Evolutionary conservation across 1,284 basidiomycete genomes (phyloP), one percentile per base, ranked within the genome.

Genomic region (Irpex lacteus): DNA sequence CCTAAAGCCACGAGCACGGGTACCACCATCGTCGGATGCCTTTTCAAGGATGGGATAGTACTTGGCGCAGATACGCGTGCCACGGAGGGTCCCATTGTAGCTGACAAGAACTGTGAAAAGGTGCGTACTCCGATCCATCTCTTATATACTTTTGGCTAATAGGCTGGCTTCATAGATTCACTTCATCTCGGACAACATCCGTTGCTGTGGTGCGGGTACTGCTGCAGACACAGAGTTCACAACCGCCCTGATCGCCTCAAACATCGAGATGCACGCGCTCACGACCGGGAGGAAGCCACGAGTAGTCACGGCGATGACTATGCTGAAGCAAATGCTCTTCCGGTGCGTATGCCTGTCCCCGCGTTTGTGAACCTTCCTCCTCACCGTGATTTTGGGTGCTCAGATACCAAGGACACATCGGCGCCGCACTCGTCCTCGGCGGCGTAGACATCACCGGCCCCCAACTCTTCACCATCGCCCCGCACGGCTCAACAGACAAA

Each of bases 401-500:
- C 69, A 96, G 95, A 75, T 87, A 98, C 77, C 95, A 98, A 80
- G 97, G 97, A 0, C 88, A 98, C 11, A 83, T 99, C 63, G 97
- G 97, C 55, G 97, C 98, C 0, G 95, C 97, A 13, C 89, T 99
- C 52, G 97, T 99, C 8, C 86, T 99, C n/a, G 97, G 96, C 0
- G 97, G 98, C 44, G 95, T 98, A 36, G 98, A 99, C 77, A 75
- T 86, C 3, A 95, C 94, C 1, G 98, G 98, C 5, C 87, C 44
- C 3, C 95, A 99, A 68, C 88, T 99, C 6, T 99, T 98, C 81
- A 98, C 97, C 9, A 91, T 99, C 67, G 90, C 92, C 66, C 96
- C 98, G 1, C 97, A 99, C 78, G 98, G 98, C 6, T 97, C 95
- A 15, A 98, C 98, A 0, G 98, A 99, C 80, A 99, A 99, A 78